Evolutionary conservation across 805 yeast genomes (phyloP), one percentile per base, ranked within the genome.

Genomic region (Cyberlindnera saturnus): DNA sequence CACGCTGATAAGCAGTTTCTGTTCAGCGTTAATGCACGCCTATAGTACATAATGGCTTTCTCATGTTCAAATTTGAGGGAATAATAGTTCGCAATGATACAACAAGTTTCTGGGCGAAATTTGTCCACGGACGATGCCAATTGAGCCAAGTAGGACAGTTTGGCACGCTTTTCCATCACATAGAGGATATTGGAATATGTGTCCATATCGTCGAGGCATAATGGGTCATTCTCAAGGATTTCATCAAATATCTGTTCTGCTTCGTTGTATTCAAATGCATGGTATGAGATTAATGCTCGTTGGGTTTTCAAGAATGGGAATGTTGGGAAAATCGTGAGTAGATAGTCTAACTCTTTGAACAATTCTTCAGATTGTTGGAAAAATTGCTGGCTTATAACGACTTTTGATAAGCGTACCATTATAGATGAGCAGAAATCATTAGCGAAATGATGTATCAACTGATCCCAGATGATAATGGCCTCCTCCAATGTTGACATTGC

Each of bases 1-100:
- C 98, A 93, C 0, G 98, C 97, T 49, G 88, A 79, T 16, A 89
- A 68, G 53, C 95, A 87, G 52, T 79, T 79, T 47, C 84, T 78
- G 59, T 89, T 86, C 46, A 93, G 69, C 0, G 86, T 77, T 32
- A 93, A 67, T 0, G 99, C 99, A 43, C 98, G 73, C 53, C 88
- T 83, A 59, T 90, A 93, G 64, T 88, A 89, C 79, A 84, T 79
- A 47, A 93, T 87, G 0, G 99, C 95, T 63, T 86, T 86, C 61
- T 89, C 97, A 63, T 93, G 99, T 53, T 93, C 96, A 48, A 89
- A 86, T 53, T 85, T 81, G 62, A 93, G 74, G 31, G 96, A 86
- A 62, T 90, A 90, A 64, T 87, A 91, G 63, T 93, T 93, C 3
- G 97, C 99, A 20, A 90, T 73, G 19, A 93, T 84, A 57, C 96